phyloP scores from a whole-genome alignment of 2,329 filamentous ascomycete genomes.

The Colletotrichum tabaci region DNA sequence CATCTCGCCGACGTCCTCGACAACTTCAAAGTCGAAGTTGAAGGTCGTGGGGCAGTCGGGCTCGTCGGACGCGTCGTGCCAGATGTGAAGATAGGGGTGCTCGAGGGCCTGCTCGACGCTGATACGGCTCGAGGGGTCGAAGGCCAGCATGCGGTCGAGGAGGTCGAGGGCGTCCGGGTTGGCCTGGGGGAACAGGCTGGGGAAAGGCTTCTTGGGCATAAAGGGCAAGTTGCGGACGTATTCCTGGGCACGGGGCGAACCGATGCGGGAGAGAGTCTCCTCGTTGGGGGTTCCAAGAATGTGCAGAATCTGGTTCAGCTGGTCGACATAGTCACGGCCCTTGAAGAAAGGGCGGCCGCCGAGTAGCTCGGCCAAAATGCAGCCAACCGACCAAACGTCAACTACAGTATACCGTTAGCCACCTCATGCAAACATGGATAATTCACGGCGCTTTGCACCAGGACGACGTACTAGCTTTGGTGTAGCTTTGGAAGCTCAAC shows the following conservation, averaged over 20 bases:
- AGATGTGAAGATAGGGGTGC: conserved; percentile 96
- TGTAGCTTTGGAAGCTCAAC: conserved; percentile 99
- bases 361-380: conserved; percentile 95
- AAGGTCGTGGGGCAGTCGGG: conserved; percentile 94
- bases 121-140: conserved; percentile 94
- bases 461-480: conserved; percentile 94
- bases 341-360: conserved; percentile 99
- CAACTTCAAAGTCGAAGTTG: conserved; percentile 98
- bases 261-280: conserved; percentile 93
- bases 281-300: conserved; percentile 97
- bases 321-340: conserved; percentile 98
- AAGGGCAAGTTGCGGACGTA: conserved; percentile 96
- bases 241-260: conserved; percentile 95
- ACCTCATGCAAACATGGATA: neutral
- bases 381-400: conserved; percentile 99
- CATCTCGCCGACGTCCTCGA: conserved; percentile 96
- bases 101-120: conserved; percentile 95
- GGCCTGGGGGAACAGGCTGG: conserved; percentile 89
- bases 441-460: neutral
- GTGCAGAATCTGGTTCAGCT: conserved; percentile 98
- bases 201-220: conserved; percentile 95
- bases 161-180: conserved; percentile 97
- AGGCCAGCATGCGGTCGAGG: conserved; percentile 96
- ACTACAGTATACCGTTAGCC: conserved; percentile 66
- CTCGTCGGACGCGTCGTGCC: conserved; percentile 98